Evolutionary conservation across 2,329 filamentous ascomycete genomes (phyloP).

Genomic region (Trichoderma atrobrunneum): DNA sequence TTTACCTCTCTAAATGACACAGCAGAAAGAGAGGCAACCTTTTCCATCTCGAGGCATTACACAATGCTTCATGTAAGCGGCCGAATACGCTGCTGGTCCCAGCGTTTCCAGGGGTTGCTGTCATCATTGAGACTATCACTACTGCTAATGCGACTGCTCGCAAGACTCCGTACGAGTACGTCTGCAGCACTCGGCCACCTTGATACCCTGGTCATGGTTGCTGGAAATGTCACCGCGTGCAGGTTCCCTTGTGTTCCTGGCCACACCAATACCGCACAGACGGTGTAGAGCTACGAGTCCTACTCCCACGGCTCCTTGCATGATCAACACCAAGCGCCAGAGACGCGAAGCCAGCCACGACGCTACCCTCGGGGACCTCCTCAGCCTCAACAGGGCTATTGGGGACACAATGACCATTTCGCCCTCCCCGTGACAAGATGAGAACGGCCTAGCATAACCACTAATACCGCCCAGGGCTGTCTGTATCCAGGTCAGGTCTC

Average conservation of each 20-base stretch:
- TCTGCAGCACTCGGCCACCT: neutral
- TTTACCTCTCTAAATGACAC: neutral
- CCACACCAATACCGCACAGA: neutral
- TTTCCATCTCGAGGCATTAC: neutral
- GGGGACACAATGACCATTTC: neutral
- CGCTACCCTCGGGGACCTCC: neutral
- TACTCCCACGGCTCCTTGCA: neutral
- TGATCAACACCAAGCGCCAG: neutral
- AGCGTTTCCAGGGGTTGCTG: neutral
- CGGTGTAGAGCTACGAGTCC: neutral
- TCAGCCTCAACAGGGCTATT: neutral
- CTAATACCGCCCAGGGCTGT: neutral
- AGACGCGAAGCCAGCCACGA: neutral
- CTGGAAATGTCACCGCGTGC: neutral
- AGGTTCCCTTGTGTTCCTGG: neutral
- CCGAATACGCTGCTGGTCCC: neutral
- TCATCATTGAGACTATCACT: neutral
- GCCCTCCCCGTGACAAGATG: neutral
- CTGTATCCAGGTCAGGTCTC: neutral
- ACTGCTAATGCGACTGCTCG: neutral
- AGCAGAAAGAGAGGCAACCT: neutral
- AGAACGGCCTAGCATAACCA: neutral
- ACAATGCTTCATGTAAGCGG: neutral
- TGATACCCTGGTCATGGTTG: neutral
- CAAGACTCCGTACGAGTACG: neutral